phyloP scores from a whole-genome alignment of 768 basidiomycete species.

The Russula brevipes region DNA sequence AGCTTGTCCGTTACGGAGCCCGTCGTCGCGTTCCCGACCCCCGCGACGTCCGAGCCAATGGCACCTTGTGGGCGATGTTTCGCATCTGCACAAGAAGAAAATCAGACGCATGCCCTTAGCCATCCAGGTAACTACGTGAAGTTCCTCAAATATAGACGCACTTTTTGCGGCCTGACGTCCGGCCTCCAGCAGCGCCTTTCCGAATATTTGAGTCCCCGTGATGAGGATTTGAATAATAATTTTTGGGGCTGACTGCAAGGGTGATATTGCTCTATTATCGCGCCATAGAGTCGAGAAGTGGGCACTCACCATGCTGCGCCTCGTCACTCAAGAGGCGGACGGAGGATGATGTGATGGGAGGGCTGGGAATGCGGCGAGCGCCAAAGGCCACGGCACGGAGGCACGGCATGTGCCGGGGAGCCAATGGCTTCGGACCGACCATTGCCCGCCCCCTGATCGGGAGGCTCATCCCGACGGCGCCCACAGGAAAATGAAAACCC shows the following conservation, averaged over 20 bases:
- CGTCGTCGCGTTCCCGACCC: constrained; percentile 68
- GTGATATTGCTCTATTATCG: background rate
- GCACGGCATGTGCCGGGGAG: background rate
- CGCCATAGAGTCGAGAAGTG: background rate
- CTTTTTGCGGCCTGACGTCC: constrained; percentile 91
- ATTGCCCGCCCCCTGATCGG: background rate
- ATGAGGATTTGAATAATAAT: constrained; percentile 74
- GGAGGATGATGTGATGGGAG: background rate
- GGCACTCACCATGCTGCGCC: constrained; percentile 14
- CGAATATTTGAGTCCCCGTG: constrained; percentile 74
- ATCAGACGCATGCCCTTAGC: background rate
- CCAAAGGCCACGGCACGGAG: background rate
- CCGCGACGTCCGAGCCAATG: constrained; percentile 63
- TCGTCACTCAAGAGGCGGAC: background rate
- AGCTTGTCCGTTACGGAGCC: constrained; percentile 75
- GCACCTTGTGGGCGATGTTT: constrained; percentile 70
- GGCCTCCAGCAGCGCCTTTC: constrained; percentile 88
- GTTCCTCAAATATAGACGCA: constrained; percentile 37
- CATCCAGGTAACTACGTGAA: background rate
- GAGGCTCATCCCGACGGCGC: no score
- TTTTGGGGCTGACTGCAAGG: constrained; percentile 67
- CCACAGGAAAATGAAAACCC: no score
- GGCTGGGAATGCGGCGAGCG: background rate
- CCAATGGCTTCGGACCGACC: background rate
- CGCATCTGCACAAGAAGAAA: constrained; percentile 53